Evolutionary conservation across 176 grass and related monocot species (phyloP).

Genomic region (Juncus effusus): DNA sequence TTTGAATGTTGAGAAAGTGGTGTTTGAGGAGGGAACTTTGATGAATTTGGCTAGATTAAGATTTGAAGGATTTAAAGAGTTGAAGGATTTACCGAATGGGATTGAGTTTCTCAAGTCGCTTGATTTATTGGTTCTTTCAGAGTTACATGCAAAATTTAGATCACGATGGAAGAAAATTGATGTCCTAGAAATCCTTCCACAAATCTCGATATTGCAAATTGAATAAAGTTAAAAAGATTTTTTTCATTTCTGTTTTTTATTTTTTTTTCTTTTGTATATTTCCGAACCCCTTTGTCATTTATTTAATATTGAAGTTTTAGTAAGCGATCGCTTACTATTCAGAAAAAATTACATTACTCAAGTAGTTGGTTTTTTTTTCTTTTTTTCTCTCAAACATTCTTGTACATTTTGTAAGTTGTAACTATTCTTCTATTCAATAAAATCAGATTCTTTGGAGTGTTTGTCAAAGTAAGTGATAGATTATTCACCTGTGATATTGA

Average conservation of each 20-base stretch:
- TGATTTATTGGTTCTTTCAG: not conserved
- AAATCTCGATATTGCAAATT: not conserved
- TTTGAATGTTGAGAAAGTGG: not conserved
- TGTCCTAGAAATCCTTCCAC: not conserved
- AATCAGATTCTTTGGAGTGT: too few relatives aligned
- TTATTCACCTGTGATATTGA: too few relatives aligned
- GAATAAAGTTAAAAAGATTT: not conserved
- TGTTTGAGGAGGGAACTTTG: not conserved
- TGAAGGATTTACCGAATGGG: not conserved
- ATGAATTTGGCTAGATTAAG: not conserved
- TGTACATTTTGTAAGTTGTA: too few relatives aligned
- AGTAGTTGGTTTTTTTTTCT: too few relatives aligned
- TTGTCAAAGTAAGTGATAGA: too few relatives aligned
- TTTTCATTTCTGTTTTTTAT: not conserved
- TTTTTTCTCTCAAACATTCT: too few relatives aligned
- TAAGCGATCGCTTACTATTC: too few relatives aligned
- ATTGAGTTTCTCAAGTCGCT: slow-evolving; percentile 10
- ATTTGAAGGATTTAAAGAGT: not conserved
- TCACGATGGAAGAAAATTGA: not conserved
- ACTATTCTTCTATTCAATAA: too few relatives aligned
- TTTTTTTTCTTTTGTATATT: too few relatives aligned
- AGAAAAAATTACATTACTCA: too few relatives aligned
- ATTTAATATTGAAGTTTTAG: too few relatives aligned
- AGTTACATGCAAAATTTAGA: not conserved
- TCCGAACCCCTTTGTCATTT: too few relatives aligned